Base-by-base conservation (phyloP, 2,329 filamentous ascomycete genomes). In the Colletotrichum musicola region DNA sequence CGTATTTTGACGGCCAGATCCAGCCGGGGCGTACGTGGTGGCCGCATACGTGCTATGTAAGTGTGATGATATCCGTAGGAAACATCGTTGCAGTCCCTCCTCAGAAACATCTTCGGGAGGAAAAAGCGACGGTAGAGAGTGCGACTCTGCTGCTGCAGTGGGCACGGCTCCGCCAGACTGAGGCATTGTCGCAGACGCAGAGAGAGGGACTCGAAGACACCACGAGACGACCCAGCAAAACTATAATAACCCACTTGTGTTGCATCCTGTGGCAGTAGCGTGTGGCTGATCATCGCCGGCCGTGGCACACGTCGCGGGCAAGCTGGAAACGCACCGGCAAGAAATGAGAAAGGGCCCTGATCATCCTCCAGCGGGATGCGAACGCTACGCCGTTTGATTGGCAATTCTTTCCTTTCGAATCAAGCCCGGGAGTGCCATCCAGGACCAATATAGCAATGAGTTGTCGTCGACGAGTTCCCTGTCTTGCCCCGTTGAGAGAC, bases 301-400 rank as follows among this genome's bases (percentile, higher is more conserved):
- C 55, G 65, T 65, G 65, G 65, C 65, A 59, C 61, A 59, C 47
- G 59, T 62, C 22, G 47, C 38, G 30, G 22, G 40, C 63, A 53
- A 61, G 47, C 38, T 49, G 22, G 40, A 67, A 60, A 61, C 50
- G 50, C 62, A 51, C 65, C 62, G 46, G 55, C 42, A 38, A 68
- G 62, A 65, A 68, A 53, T 60, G 50, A 67, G 46, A 46, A 65
- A 61, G 62, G 47, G 65, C 62, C 55, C 30, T 65, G 62, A 51
- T 65, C 42, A 65, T 65, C 65, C 18, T n/a, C 30, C 13, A 47
- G 47, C 55, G 27, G 61, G 55, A 61, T 55, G 61, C 55, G 30
- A 20, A 27, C 13, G 25, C 51, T 22, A 42, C 50, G 62, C 50
- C 22, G 56, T 51, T 60, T 60, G 62, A 61, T 65, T 68, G 62